A percentile compares a stretch with the other conserved stretches of the same genome.
Conservation (phyloP, 2,329 filamentous ascomycete species). For the Hymenoscyphus scutula region DNA sequence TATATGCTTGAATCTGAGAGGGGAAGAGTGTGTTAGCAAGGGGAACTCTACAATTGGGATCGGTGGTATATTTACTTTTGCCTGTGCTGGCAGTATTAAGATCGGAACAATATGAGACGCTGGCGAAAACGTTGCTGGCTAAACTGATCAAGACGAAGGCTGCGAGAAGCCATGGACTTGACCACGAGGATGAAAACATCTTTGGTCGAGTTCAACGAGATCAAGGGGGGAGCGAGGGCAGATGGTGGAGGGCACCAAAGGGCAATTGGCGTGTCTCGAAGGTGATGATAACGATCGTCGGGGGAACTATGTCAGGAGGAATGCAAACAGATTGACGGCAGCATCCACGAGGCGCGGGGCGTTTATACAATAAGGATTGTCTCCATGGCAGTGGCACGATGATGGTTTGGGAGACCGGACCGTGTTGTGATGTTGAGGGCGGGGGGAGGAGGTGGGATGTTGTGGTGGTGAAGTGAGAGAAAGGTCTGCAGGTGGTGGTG, state of each 20-base stretch:
- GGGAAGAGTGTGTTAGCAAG: conserved; percentile 12
- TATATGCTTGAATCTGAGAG: conserved; percentile 52
- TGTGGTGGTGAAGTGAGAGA: neutral
- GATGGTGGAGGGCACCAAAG: neutral
- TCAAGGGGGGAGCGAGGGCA: neutral
- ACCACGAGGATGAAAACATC: conserved; percentile 17
- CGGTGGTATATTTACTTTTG: conserved; percentile 40
- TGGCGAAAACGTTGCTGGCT: conserved; percentile 20
- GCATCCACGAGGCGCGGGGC: conserved; percentile 19
- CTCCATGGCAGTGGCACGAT: conserved; percentile 7
- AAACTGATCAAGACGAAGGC: conserved; percentile 20
- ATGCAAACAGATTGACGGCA: conserved; percentile 30
- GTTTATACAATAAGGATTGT: conserved; percentile 1
- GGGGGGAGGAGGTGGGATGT: neutral
- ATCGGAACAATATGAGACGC: conserved; percentile 43
- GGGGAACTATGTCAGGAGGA: conserved; percentile 12
- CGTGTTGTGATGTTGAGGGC: neutral
- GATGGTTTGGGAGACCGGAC: neutral
- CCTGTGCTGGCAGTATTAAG: conserved; percentile 45
- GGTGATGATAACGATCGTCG: conserved; percentile 17
- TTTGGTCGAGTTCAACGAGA: conserved; percentile 4
- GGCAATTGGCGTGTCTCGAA: conserved; percentile 10
- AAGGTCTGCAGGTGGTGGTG: neutral
- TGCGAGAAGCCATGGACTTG: conserved; percentile 27
- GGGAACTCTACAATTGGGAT: neutral